Evolutionary conservation across 2,329 filamentous ascomycete genomes (phyloP).

Genomic region (Verticillium dahliae): DNA sequence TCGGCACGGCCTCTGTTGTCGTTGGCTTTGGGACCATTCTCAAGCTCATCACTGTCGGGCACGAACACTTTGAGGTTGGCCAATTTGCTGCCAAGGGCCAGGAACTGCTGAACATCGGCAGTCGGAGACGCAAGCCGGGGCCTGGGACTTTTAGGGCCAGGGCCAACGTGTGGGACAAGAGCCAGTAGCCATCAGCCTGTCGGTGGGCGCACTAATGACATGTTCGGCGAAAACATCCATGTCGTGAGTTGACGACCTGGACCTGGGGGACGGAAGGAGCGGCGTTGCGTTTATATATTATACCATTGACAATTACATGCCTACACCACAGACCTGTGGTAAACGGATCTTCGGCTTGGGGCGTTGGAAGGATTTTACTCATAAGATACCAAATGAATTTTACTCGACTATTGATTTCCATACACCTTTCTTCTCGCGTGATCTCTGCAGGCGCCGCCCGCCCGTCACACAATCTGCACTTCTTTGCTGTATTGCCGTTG

Average conservation of each 20-base stretch:
- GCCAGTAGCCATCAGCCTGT: background rate
- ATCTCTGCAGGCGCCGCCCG: background rate
- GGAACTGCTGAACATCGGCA: conserved; percentile 25
- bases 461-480: no score
- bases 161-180: background rate
- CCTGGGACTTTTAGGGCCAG: background rate
- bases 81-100: conserved; percentile 21
- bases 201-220: background rate
- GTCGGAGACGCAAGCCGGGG: conserved; percentile 29
- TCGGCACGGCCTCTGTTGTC: conserved; percentile 60
- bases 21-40: conserved; percentile 67
- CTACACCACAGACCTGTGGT: background rate
- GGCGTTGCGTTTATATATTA: background rate
- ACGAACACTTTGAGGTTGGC: conserved; percentile 53
- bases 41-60: conserved; percentile 63
- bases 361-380: background rate
- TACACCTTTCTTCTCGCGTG: background rate
- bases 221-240: background rate
- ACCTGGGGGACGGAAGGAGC: background rate
- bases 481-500: no score
- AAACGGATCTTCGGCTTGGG: background rate
- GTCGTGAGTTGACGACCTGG: background rate
- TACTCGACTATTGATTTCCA: no score
- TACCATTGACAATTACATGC: background rate
- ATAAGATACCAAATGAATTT: background rate